Conservation (phyloP, 2,329 filamentous ascomycete genomes). For the Colletotrichum somersetense region DNA sequence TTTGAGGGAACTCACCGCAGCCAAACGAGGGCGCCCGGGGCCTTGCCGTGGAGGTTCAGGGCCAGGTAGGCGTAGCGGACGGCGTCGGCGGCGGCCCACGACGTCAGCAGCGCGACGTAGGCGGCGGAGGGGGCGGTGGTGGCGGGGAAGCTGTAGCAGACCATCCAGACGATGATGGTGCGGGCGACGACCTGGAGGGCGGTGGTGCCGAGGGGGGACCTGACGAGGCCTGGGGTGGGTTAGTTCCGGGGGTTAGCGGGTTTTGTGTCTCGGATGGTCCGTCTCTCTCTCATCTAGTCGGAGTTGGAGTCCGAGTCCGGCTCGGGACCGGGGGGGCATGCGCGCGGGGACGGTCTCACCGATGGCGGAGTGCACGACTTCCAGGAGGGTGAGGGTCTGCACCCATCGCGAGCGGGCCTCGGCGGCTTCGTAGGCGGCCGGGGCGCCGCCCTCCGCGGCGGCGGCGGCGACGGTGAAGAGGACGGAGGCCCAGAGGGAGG, state of each 20-base stretch:
- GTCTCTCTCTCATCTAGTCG: neutral
- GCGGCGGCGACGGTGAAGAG: constrained; percentile 74
- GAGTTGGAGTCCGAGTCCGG: no score
- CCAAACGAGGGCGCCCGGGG: constrained; percentile 80
- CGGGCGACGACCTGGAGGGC: constrained; percentile 90
- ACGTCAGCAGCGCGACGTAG: constrained; percentile 83
- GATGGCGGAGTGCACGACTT: constrained; percentile 83
- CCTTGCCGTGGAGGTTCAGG: constrained; percentile 72
- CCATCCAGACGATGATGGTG: constrained; percentile 88
- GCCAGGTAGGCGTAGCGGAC: constrained; percentile 94
- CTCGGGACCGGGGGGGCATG: no score
- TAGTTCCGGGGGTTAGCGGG: neutral
- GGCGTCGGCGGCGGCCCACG: constrained; percentile 92
- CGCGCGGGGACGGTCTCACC: constrained; percentile 61
- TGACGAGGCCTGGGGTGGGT: constrained; percentile 75
- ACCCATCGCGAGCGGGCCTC: constrained; percentile 80
- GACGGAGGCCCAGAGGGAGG: constrained; percentile 82
- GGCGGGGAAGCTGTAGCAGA: constrained; percentile 80
- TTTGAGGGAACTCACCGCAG: constrained; percentile 61
- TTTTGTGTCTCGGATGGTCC: neutral
- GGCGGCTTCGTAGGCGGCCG: constrained; percentile 69
- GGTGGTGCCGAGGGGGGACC: constrained; percentile 87
- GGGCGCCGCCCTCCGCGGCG: constrained; percentile 62
- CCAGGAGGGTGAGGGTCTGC: constrained; percentile 85
- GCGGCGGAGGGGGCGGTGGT: constrained; percentile 65